Evolutionary conservation across 2,329 filamentous ascomycete genomes (phyloP).

Genomic region (Penicillium brevicompactum): DNA sequence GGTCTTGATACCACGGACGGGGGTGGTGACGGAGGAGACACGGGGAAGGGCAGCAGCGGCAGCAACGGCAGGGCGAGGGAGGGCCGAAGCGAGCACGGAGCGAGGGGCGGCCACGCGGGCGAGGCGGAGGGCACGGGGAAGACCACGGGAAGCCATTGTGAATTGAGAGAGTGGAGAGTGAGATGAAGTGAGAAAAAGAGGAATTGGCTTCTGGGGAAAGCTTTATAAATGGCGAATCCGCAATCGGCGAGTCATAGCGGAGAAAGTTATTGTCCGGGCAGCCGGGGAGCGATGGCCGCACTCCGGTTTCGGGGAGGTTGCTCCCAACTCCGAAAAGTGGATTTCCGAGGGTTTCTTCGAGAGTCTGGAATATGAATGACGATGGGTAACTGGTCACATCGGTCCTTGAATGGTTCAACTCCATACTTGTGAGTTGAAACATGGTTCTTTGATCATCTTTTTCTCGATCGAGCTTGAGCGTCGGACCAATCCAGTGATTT

Average conservation of each 20-base stretch:
- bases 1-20: slow-evolving; percentile 85
- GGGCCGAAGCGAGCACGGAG: slow-evolving; percentile 61
- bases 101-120: slow-evolving; percentile 58
- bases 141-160: slow-evolving; percentile 52
- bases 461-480: too few relatives aligned
- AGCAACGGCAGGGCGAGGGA: slow-evolving; percentile 54
- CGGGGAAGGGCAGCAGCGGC: slow-evolving; percentile 43
- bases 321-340: neutral
- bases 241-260: slow-evolving; percentile 18
- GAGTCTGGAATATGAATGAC: neutral
- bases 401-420: too few relatives aligned
- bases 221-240: slow-evolving; percentile 21
- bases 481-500: too few relatives aligned
- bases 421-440: too few relatives aligned
- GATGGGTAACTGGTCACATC: too few relatives aligned
- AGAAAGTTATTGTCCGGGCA: slow-evolving; percentile 5
- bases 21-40: slow-evolving; percentile 46
- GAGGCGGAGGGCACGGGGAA: slow-evolving; percentile 61
- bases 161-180: slow-evolving; percentile 17
- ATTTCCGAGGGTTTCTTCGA: neutral
- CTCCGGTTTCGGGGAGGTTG: neutral
- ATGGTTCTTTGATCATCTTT: too few relatives aligned
- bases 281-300: neutral
- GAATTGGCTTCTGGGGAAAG: slow-evolving; percentile 18
- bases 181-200: slow-evolving; percentile 9